Conservation (phyloP, 2,329 filamentous ascomycete species). For the Xylariaceae sp. region DNA sequence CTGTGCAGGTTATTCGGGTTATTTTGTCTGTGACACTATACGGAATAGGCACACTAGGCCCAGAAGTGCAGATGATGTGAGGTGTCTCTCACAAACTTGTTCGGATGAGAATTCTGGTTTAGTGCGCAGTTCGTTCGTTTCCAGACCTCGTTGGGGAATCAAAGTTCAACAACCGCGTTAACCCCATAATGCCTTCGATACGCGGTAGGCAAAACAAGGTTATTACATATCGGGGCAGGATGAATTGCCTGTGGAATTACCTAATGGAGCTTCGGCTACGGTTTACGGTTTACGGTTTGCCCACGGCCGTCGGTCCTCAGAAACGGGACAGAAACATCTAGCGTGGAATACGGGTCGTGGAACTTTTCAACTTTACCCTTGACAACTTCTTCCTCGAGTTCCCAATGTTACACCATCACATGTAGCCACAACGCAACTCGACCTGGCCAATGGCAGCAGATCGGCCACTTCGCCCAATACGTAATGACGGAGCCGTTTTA, state of each 20-base stretch:
- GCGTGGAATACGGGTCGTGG: background rate
- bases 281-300: too few relatives aligned
- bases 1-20: too few relatives aligned
- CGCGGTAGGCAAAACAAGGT: too few relatives aligned
- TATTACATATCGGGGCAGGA: background rate
- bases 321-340: background rate
- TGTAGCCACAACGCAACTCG: background rate
- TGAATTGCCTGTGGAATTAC: background rate
- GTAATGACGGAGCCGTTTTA: conserved; percentile 3
- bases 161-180: background rate
- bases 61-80: too few relatives aligned
- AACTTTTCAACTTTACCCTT: too few relatives aligned
- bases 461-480: background rate
- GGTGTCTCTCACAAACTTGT: background rate
- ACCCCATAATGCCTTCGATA: background rate
- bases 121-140: background rate
- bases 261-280: too few relatives aligned
- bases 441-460: conserved; percentile 4
- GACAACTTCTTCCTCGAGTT: too few relatives aligned
- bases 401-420: too few relatives aligned
- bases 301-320: too few relatives aligned
- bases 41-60: too few relatives aligned
- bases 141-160: background rate
- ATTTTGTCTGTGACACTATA: too few relatives aligned
- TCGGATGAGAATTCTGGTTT: background rate